Percentiles rank a stretch among this genome's conserved stretches.
Conservation (phyloP, 139 green algal genomes). For the Limnomonas spitsbergensis region DNA sequence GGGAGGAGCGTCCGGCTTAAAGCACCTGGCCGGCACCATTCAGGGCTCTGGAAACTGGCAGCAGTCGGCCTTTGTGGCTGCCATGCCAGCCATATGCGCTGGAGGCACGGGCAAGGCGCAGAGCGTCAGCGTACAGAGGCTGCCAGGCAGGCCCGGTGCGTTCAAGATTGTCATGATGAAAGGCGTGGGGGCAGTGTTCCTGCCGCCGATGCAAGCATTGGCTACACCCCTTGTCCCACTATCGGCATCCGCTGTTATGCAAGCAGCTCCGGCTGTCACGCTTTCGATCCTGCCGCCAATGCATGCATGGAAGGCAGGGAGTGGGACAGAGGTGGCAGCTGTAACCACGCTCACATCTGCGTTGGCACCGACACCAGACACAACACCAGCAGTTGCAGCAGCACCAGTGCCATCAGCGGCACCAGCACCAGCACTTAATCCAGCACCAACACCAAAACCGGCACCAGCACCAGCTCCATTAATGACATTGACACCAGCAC, state of each 20-base stretch:
- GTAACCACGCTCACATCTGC: background rate
- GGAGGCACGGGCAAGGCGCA: background rate
- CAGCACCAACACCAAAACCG: too few relatives aligned
- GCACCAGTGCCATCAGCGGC: too few relatives aligned
- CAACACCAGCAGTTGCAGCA: too few relatives aligned
- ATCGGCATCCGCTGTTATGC: background rate
- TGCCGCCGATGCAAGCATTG: background rate
- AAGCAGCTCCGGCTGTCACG: background rate
- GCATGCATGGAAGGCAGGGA: background rate
- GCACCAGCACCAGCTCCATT: background rate
- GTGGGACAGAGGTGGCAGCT: background rate
- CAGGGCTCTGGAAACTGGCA: background rate
- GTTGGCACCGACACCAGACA: too few relatives aligned
- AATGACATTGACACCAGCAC: background rate
- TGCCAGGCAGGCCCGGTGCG: background rate
- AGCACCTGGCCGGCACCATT: background rate
- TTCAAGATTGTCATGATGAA: background rate
- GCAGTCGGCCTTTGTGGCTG: background rate
- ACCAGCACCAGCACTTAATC: too few relatives aligned
- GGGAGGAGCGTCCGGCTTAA: too few relatives aligned
- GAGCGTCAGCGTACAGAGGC: background rate
- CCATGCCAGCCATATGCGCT: background rate
- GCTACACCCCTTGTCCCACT: background rate
- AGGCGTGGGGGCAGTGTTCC: too few relatives aligned
- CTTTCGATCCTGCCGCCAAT: background rate